Base-by-base conservation (phyloP, 2,329 filamentous ascomycete species). In the Pseudogymnoascus sp. region DNA sequence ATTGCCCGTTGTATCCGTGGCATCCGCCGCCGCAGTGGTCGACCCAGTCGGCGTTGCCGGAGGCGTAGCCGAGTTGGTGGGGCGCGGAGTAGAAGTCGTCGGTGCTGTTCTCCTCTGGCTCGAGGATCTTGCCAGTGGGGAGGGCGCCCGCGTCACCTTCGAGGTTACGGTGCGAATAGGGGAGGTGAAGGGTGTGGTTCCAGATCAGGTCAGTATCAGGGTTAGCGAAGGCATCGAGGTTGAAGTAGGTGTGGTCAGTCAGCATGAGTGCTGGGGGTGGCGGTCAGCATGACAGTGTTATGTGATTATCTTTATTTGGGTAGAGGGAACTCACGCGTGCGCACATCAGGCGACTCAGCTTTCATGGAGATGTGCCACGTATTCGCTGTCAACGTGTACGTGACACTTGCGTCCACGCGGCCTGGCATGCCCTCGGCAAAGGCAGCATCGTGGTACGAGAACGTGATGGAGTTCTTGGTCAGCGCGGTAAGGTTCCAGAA, bases 1-100 rank as follows among this genome's bases (percentile, higher is more conserved):
- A 80, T 69, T 78, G 79, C 3, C 83, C 85, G 70, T 92, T 90
- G 74, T 91, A 90, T 13, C 89, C 89, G 21, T 82, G 84, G 75
- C 89, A 92, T 61, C 79, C 81, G 42, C 79, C 81, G 45, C 76
- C 77, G 73, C 88, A 92, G 70, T 88, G 85, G 18, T 83, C 85
- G 1, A 77, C 68, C 60, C 88, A 82, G 10, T 77, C 79, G 0
- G 82, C 76, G 58, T 81, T 75, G 60, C 77, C 73, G 40, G 82
- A 76, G 64, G 87, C 83, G 65, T 83, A 79, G 33, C 88, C 87
- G 35, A 92, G 74, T 59, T 82, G 76, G 72, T 85, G 86, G 3
- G 84, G 78, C 13, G 75, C 68, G 18, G 83, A 86, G 75, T 88
- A 89, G 74, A 87, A 85, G 71, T 86, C 82, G 70, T 87, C 84